phyloP scores from a whole-genome alignment of 1,139 yeast species.

The Pichia sp. region DNA sequence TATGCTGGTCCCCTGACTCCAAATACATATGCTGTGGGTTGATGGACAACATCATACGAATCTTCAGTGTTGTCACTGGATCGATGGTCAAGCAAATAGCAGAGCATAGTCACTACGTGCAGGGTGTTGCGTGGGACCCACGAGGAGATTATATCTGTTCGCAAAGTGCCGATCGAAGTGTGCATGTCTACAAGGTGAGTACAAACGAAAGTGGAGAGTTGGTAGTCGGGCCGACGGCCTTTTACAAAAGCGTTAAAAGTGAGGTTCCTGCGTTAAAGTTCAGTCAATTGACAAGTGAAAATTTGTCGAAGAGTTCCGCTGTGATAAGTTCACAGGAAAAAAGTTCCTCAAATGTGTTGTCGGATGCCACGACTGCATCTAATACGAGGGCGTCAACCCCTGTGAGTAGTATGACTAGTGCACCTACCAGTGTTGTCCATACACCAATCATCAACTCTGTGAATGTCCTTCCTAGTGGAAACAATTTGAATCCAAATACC shows the following conservation, averaged over 20 bases:
- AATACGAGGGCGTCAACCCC: constrained; percentile 6
- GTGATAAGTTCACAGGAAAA: constrained; percentile 4
- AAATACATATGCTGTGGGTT: constrained; percentile 77
- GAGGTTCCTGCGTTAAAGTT: constrained; percentile 36
- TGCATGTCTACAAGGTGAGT: constrained; percentile 54
- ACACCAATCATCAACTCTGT: constrained; percentile 2
- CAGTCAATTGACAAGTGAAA: constrained; percentile 11
- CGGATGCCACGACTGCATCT: not conserved
- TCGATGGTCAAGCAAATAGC: constrained; percentile 57
- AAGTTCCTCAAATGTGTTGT: constrained; percentile 5
- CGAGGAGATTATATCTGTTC: constrained; percentile 69
- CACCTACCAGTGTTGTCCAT: not conserved
- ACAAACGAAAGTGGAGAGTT: constrained; percentile 26
- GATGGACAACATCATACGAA: constrained; percentile 79
- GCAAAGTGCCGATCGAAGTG: constrained; percentile 85
- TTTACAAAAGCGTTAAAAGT: constrained; percentile 41
- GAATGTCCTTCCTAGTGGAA: not conserved
- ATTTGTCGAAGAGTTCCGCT: not conserved
- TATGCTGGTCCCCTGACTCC: constrained; percentile 88
- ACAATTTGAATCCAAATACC: not conserved
- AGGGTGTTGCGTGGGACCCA: constrained; percentile 97
- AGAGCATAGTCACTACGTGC: constrained; percentile 85
- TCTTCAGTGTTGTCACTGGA: constrained; percentile 58
- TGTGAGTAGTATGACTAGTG: not conserved
- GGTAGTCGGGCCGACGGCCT: constrained; percentile 38